Base-by-base conservation (phyloP, 768 basidiomycete species). In the Lactifluus echinatus region DNA sequence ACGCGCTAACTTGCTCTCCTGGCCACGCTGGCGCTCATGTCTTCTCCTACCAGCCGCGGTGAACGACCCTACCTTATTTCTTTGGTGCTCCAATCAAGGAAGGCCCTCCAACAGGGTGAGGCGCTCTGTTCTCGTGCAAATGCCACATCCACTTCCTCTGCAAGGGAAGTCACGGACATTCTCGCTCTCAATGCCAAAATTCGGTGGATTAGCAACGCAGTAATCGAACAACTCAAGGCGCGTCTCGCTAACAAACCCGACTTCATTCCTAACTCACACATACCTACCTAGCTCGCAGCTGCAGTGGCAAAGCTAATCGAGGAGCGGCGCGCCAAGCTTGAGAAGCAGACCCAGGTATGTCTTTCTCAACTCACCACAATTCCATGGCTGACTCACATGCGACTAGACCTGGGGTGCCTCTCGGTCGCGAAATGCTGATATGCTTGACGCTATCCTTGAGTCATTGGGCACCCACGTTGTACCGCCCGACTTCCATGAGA, bases 101-200 rank as follows among this genome's bases (percentile, higher is more conserved):
- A 87, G 64, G 89, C 87, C 0, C 77, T 93, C 2, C 83, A 88
- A 60, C 80, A 84, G 37, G 89, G 88, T 1, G 79, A 90, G 71
- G 78, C 83, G 49, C 76, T 92, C 5, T 92, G 90, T 65, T 79
- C 79, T 1, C 76, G 74, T 34, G 87, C 89, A 2, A 81, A 85
- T 64, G 64, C 69, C 1, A 70, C 84, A 21, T 81, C 86, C n/a
- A 80, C 80, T 61, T 72, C 76, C 42, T 88, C 89, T 2, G 80
- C 87, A 0, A 80, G 82, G 60, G 75, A 76, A 37, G 79, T 82
- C 0, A 73, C 89, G 12, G 86, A 89, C 65, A 79, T 90, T 3
- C 76, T 92, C 6, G 84, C 84, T 0, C 75, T 89, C 19, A 87
- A 90, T 66, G 88, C 89, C 29, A 88, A 85, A 69, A 83, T 90